phyloP scores from a whole-genome alignment of 345 rosid genomes.

The Eucalyptus marginata region DNA sequence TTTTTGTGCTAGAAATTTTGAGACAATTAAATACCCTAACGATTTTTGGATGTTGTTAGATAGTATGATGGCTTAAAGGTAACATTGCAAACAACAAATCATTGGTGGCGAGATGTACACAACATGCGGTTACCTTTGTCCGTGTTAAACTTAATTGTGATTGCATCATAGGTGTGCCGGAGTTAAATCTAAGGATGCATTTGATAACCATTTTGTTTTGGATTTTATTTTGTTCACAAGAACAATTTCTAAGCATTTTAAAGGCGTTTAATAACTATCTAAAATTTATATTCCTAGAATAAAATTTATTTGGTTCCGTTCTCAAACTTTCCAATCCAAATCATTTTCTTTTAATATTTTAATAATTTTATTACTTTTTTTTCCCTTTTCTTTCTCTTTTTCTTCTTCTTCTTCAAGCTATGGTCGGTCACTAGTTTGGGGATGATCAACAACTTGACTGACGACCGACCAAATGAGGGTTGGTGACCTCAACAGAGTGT shows the following conservation, averaged over 20 bases:
- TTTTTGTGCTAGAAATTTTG: not conserved
- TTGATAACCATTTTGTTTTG: accelerated
- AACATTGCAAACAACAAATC: not conserved
- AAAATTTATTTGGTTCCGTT: too few species aligned
- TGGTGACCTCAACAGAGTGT: accelerated
- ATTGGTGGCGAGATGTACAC: not conserved
- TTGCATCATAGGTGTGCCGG: accelerated
- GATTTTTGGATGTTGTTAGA: not conserved
- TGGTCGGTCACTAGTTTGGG: accelerated
- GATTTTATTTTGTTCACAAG: too few species aligned
- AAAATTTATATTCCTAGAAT: accelerated
- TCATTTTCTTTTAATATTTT: too few species aligned
- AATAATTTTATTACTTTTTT: too few species aligned
- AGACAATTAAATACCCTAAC: not conserved
- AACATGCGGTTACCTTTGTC: not conserved
- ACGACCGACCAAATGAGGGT: accelerated
- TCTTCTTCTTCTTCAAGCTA: too few species aligned
- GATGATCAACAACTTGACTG: accelerated
- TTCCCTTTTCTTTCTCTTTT: too few species aligned
- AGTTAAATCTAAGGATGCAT: too few species aligned
- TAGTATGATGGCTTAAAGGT: not conserved
- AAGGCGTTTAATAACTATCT: accelerated
- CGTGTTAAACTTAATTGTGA: not conserved
- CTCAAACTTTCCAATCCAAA: too few species aligned
- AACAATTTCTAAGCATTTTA: accelerated